A percentile compares a stretch with the other conserved stretches of the same genome.
Evolutionary conservation across 805 yeast genomes (phyloP).

Genomic region (Yueomyces sinensis): DNA sequence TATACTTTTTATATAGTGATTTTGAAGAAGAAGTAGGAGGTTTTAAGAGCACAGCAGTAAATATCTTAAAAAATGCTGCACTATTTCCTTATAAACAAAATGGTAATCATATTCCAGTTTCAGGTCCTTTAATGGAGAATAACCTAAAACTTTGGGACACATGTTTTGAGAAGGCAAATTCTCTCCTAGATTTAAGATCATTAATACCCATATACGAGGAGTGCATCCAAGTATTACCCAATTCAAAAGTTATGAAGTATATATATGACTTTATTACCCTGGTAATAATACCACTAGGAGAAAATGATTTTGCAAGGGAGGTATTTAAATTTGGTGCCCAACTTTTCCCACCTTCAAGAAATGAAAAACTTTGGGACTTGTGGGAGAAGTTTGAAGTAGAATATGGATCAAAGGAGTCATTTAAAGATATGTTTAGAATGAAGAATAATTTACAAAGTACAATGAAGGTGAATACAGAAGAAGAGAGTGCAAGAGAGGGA

Average conservation of each 20-base stretch:
- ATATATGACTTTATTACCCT: constrained; percentile 41
- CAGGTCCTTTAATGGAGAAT: not conserved
- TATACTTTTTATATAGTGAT: constrained; percentile 43
- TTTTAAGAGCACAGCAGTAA: constrained; percentile 34
- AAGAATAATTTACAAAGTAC: constrained; percentile 31
- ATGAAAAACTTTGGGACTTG: constrained; percentile 37
- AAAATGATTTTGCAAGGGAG: constrained; percentile 48
- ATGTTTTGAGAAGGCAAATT: constrained; percentile 29
- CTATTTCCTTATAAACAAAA: not conserved
- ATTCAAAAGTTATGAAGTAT: constrained; percentile 29
- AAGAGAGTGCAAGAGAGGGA: constrained; percentile 12
- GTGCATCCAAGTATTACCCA: constrained; percentile 37
- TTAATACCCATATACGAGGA: constrained; percentile 38
- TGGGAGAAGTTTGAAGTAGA: constrained; percentile 71
- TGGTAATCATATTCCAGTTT: not conserved
- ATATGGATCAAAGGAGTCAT: constrained; percentile 57
- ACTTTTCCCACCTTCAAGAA: constrained; percentile 24
- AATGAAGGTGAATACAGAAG: constrained; percentile 19
- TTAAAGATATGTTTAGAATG: constrained; percentile 56
- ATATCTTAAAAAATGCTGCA: constrained; percentile 30
- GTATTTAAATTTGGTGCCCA: constrained; percentile 44
- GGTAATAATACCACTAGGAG: constrained; percentile 37
- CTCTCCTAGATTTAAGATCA: constrained; percentile 28
- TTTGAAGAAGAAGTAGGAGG: constrained; percentile 47
- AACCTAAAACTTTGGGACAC: constrained; percentile 32